Evolutionary conservation across 345 rosid genomes (phyloP), one percentile per base, ranked within the genome.

Genomic region (Atalantia buxifolia): DNA sequence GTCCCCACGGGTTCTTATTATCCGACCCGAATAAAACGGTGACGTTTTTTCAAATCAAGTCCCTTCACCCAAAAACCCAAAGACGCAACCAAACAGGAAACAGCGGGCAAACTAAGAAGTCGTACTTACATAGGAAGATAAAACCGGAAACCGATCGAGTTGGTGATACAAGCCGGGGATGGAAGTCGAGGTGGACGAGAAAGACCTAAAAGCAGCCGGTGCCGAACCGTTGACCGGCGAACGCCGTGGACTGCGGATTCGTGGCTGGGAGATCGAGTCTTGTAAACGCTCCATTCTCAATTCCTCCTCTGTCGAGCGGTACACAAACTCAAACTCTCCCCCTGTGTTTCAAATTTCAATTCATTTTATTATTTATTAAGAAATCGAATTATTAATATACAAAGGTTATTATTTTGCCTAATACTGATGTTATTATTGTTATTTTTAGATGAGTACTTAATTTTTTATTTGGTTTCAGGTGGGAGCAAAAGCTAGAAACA

Each of bases 191-290:
- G 85, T 88, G 38, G 93, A 92, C 83, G 90, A 88, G 76, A 88
- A 89, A 71, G 90, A 86, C 67, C 88, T 95, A 3, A 92, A 93
- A 78, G 87, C 90, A 53, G 89, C 89, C 68, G 93, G 92, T 3
- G 98, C 97, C 2, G 90, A 91, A 91, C 83, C 79, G 59, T 84
- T 95, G 77, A 78, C 82, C 60, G 92, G 87, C 6, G 96, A 91
- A 60, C 91, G 94, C 57, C 83, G 74, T 6, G 99, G 99, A 28
- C 77, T 95, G 66, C 89, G 85, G 55, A 88, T 95, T 78, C 88
- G 84, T 36, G 97, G 85, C 61, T 91, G 98, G 97, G 95, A 92
- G 88, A 93, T 95, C 87, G 93, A 89, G 73, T 86, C 98, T 75
- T 80, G 69, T 71, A 92, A 84, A 27, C 83, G 89, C 84, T 85